Conservation (phyloP, 169 alveolate species). For the Babesia gibsoni region DNA sequence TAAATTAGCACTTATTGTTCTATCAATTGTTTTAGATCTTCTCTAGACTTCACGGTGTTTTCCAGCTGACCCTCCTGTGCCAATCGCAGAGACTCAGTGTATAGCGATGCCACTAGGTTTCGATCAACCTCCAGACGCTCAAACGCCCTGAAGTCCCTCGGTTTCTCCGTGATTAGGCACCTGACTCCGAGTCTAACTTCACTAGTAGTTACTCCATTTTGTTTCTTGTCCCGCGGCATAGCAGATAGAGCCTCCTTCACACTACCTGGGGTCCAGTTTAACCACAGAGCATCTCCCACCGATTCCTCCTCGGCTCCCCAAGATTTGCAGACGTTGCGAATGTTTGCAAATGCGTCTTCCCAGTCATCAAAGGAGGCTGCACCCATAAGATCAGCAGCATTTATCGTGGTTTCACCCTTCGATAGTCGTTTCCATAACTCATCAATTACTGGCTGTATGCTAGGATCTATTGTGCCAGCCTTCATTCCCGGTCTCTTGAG, state of each 20-base stretch:
- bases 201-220: not conserved
- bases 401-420: conserved; percentile 3
- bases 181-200: not conserved
- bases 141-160: not conserved
- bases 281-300: not conserved
- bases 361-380: not conserved
- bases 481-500: not conserved
- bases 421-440: not conserved
- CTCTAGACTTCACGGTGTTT: not conserved
- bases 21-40: not conserved
- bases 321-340: conserved; percentile 7
- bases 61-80: conserved; percentile 29
- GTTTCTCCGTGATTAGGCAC: not conserved
- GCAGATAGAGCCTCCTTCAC: not conserved
- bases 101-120: not conserved
- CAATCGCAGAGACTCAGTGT: conserved; percentile 20
- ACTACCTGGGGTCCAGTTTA: conserved; percentile 1
- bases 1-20: not conserved
- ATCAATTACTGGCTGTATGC: not conserved
- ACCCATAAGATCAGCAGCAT: conserved; percentile 20
- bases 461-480: not conserved
- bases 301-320: conserved; percentile 22
- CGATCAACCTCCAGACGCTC: conserved; percentile 16
- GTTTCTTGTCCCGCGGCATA: not conserved
- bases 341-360: not conserved